Base-by-base conservation (phyloP, 441 rosid species). In the Aquilaria agallochum region DNA sequence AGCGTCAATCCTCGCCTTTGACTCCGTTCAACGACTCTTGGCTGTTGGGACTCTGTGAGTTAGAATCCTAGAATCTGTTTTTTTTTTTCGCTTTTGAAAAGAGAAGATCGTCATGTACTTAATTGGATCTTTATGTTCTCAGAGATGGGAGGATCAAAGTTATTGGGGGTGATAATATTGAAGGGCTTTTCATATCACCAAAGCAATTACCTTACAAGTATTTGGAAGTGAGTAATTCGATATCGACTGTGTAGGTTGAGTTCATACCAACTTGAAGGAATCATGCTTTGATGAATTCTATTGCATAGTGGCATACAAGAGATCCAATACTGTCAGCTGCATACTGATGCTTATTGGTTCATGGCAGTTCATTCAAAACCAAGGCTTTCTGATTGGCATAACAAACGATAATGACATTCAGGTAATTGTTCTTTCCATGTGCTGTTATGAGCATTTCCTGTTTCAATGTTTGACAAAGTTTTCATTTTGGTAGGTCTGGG, bases 101-200 rank as follows among this genome's bases (percentile, higher is more conserved):
- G 31, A 48, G 15, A 40, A 45, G 50, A 31, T 45, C 7, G 13
- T 58, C 51, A 46, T 58, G 11, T 30, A 57, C 58, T 50, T 14
- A 4, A 12, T 48, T 32, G 13, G 34, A 49, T 13, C 9, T 48
- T 50, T 40, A 31, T 45, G 9, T 11, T 53, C 3, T 10, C 54
- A 87, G 93, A 56, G 93, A 87, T 77, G 90, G 88, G 13, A 72
- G 88, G 64, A 82, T 87, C 59, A 84, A 87, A 72, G 82, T 87
- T 45, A 63, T 84, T 50, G 88, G 88, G 12, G 88, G 88, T 59
- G 87, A 82, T 74, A 78, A 80, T 50, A 75, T 84, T 62, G 93
- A 86, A 73, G 93, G 78, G 14, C 77, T 86, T 63, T 62, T 86
- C 48, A 64, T 82, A 48, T 83, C 86, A 36, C 78, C 79, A 4